Conservation (phyloP, 2,329 filamentous ascomycete genomes). For the Scopulariopsis brevicaulis region DNA sequence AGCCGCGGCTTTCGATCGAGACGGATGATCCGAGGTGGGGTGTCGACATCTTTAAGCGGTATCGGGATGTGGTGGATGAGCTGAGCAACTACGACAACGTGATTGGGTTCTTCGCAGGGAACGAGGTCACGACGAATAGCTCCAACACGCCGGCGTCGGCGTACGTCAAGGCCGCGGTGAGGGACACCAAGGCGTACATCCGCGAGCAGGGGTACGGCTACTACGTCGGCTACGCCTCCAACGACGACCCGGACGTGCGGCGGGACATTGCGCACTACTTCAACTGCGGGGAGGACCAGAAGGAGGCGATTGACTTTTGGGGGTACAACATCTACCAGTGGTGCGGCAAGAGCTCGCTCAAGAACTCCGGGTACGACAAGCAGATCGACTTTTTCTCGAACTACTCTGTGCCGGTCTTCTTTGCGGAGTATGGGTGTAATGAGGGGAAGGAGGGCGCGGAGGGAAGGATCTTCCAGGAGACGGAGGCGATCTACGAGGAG, state of each 20-base stretch:
- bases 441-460: conserved; percentile 37
- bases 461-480: conserved; percentile 76
- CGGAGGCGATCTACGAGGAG: conserved; percentile 64
- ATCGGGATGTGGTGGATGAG: conserved; percentile 73
- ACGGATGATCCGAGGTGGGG: conserved; percentile 72
- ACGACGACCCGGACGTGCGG: conserved; percentile 80
- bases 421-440: conserved; percentile 98
- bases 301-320: conserved; percentile 82
- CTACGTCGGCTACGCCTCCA: conserved; percentile 91
- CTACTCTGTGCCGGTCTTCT: conserved; percentile 93
- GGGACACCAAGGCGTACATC: conserved; percentile 94
- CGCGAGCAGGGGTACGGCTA: conserved; percentile 69
- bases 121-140: conserved; percentile 83
- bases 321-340: conserved; percentile 99
- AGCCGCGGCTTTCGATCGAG: conserved; percentile 76
- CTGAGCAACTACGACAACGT: conserved; percentile 79
- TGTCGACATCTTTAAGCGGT: conserved; percentile 64
- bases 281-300: conserved; percentile 62
- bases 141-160: conserved; percentile 87
- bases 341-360: conserved; percentile 78
- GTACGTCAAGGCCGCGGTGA: conserved; percentile 95
- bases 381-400: conserved; percentile 78
- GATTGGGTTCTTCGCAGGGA: conserved; percentile 96
- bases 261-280: conserved; percentile 81
- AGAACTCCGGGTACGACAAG: conserved; percentile 65